Conservation (phyloP, 768 basidiomycete species). For the Auricularia heimuer region DNA sequence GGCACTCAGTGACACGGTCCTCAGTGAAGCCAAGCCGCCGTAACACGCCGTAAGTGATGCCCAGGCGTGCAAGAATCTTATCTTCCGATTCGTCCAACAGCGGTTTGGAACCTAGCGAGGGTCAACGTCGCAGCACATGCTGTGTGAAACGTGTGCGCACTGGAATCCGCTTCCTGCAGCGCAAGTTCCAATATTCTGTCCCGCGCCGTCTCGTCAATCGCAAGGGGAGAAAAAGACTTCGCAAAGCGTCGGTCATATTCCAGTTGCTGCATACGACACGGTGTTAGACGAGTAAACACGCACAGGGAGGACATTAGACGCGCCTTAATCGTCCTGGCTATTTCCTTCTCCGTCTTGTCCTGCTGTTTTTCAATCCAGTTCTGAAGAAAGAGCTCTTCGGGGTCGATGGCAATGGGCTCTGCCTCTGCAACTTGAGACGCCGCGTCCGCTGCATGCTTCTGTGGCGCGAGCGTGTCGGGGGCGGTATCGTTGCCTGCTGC, state of each 20-base stretch:
- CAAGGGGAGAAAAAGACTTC: slow-evolving; percentile 48
- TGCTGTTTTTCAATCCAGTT: slow-evolving; percentile 70
- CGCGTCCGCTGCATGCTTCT: slow-evolving; percentile 20
- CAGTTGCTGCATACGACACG: slow-evolving; percentile 41
- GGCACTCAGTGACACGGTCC: slow-evolving; percentile 58
- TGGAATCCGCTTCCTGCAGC: slow-evolving; percentile 14
- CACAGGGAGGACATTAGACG: slow-evolving; percentile 2
- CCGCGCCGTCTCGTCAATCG: slow-evolving; percentile 48
- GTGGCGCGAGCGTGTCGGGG: slow-evolving; percentile 5
- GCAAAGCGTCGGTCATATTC: slow-evolving; percentile 75
- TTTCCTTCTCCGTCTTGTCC: slow-evolving; percentile 83
- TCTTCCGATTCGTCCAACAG: slow-evolving; percentile 51
- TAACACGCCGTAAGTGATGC: slow-evolving; percentile 71
- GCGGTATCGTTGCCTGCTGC: slow-evolving; percentile 4
- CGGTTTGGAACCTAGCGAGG: neutral
- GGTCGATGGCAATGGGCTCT: neutral
- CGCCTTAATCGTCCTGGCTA: slow-evolving; percentile 63
- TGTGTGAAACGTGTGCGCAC: neutral
- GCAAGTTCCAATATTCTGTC: slow-evolving; percentile 52
- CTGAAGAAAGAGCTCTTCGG: slow-evolving; percentile 43
- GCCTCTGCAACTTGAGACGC: slow-evolving; percentile 24
- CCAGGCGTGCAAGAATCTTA: slow-evolving; percentile 60
- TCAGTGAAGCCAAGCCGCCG: slow-evolving; percentile 69
- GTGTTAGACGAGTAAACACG: neutral
- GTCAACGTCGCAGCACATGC: neutral